Evolutionary conservation across 805 yeast species (phyloP), one percentile per base, ranked within the genome.

Genomic region (Yueomyces sp.): DNA sequence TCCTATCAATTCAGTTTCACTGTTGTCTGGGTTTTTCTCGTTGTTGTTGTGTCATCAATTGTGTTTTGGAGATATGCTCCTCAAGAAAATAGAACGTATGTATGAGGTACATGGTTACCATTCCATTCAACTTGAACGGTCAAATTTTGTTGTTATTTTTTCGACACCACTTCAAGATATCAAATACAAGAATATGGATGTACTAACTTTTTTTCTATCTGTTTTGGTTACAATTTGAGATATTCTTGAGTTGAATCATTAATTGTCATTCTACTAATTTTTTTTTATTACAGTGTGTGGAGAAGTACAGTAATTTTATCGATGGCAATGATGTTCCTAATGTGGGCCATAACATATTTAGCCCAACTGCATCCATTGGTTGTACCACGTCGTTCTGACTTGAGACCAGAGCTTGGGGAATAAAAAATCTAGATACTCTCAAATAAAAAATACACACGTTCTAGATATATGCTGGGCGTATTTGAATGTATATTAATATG

Each of bases 341-440:
- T 84, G 88, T 84, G 94, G 94, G 96, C 96, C 32, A 79, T 87
- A 55, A 87, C 96, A 5, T 87, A 86, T 59, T 69, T 87, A 51
- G 67, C 68, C 34, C 96, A 88, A 61, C 68, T 88, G 46, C 96
- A 88, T 64, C 96, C 96, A 5, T 70, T 88, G 56, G 94, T 85
- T 46, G 86, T 77, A 38, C 96, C 96, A 38, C 83, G 82, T 61
- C 77, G 96, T 55, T 77, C 94, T 1, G 95, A 88, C 57, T 66
- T 87, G 60, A 79, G 96, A 66, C 94, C 94, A 7, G 95, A 87
- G 62, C 76, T 54, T 40, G 54, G 55, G 31, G 57, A 54, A 38
- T 52, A 40, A 42, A 44, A 19, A 19, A 19, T 19, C 19, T 19
- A 19, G 19, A 19, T 19, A 19, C 19, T 19, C 19, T 19, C 19